Percentiles rank a stretch among this genome's conserved stretches.
These are phyloP conservation scores for Blastobotrys raffinosifermentans DNA, from an alignment of 1,139 yeast genomes.

Conservation along the genomic window DNA sequence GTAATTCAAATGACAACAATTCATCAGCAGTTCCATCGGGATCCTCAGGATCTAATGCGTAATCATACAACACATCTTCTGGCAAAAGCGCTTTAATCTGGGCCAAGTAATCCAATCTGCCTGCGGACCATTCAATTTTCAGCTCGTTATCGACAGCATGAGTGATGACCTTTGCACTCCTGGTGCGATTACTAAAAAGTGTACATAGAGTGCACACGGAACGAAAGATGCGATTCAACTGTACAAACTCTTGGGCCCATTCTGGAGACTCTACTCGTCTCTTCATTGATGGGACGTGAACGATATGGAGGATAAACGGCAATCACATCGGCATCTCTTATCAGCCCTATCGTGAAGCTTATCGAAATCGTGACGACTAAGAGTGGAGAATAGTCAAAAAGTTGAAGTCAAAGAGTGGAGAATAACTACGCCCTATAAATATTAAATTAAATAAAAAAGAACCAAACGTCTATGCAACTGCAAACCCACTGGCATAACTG, in stretches of 20 bases:
- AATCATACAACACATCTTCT: conserved; percentile 59
- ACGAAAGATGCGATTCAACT: neutral
- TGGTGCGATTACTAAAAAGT: neutral
- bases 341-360: no score
- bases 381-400: no score
- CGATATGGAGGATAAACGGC: no score
- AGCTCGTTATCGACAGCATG: neutral
- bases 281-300: no score
- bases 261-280: no score
- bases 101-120: conserved; percentile 50
- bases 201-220: conserved; percentile 1
- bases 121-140: neutral
- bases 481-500: conserved; percentile 84
- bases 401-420: no score
- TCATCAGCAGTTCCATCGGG: conserved; percentile 27
- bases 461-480: conserved; percentile 25
- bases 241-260: neutral
- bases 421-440: no score
- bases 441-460: neutral
- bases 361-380: no score
- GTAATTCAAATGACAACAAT: conserved; percentile 66
- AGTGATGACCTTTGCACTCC: neutral
- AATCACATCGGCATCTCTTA: no score
- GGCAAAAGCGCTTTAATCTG: conserved; percentile 60
- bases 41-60: conserved; percentile 43